phyloP scores from a whole-genome alignment of 306 rosid species.

The Cicer judaicum region DNA sequence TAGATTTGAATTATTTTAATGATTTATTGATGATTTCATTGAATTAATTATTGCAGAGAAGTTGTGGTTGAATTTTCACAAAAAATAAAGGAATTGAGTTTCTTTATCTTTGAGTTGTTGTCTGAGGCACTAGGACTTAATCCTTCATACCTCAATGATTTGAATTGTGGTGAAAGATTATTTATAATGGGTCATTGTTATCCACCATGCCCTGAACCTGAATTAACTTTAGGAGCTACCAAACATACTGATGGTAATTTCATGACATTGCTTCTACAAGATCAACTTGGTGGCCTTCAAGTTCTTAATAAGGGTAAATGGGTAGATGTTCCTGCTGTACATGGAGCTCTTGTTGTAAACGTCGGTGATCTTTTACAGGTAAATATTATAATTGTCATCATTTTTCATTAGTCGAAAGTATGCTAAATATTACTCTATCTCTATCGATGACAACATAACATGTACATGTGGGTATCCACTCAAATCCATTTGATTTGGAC shows the following conservation, averaged over 20 bases:
- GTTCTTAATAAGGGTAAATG: neutral
- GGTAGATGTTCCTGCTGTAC: neutral
- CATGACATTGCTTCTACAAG: constrained; percentile 55
- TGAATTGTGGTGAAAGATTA: constrained; percentile 47
- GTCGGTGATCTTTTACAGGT: constrained; percentile 33
- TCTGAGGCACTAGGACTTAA: constrained; percentile 50
- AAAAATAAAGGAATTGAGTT: constrained; percentile 44
- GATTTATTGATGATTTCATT: neutral
- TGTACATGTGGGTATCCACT: too few relatives aligned
- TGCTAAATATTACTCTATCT: too few relatives aligned
- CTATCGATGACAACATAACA: too few relatives aligned
- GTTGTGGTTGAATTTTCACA: constrained; percentile 47
- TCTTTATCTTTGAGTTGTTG: constrained; percentile 49
- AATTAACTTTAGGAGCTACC: constrained; percentile 29
- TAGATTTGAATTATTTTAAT: neutral
- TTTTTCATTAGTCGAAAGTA: too few relatives aligned
- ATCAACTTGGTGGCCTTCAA: constrained; percentile 61
- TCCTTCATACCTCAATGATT: constrained; percentile 26
- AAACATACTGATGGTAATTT: constrained; percentile 45
- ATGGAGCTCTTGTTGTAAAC: constrained; percentile 5
- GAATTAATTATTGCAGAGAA: constrained; percentile 41
- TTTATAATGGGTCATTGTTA: constrained; percentile 10
- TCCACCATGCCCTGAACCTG: constrained; percentile 47
- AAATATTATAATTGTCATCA: neutral
- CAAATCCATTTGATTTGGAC: too few relatives aligned